Evolutionary conservation across 2,329 filamentous ascomycete genomes (phyloP), one percentile per base, ranked within the genome.

Genomic region (Nigrospora osmanthi): DNA sequence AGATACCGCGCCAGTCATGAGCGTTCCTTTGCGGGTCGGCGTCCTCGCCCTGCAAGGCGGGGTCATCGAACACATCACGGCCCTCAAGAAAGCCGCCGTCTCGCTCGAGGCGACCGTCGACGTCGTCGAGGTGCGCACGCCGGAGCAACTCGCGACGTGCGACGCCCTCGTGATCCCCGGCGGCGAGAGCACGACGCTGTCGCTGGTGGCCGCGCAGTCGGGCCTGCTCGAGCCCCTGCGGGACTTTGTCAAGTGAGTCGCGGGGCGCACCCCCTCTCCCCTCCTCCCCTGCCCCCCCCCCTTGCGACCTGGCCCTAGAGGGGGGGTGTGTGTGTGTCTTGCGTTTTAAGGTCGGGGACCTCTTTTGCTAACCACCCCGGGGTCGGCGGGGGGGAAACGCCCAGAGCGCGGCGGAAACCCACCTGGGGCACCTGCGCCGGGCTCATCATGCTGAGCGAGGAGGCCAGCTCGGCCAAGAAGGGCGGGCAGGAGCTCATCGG

Each of bases 371-470:
- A 42, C 34, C n/a, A n/a, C n/a, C n/a, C n/a, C n/a, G n/a, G n/a
- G n/a, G n/a, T n/a, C n/a, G n/a, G 14, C 9, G 6, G 7, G 11
- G 1, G 13, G 31, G 46, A n/a, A 12, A 30, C 35, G n/a, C 16
- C 31, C 52, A 91, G 87, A 58, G 71, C 87, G 35, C 70, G 80
- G 43, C 80, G 85, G 53, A 89, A 86, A 55, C 90, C 90, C 11
- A 87, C 86, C 19, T 98, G 91, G 91, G 93, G 93, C 46, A 97
- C 93, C 16, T 98, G 93, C 63, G 93, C 93, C 12, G 93, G 93
- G 11, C 76, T 97, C 46, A 96, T 98, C 54, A 71, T 97, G 40
- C 81, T 98, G 41, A 85, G 89, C 2, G 87, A 95, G 58, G 82
- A 85, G 47, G 91, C 89, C 41, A 95, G 91, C 62, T 80, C 84